These are phyloP conservation scores for Phytophthora pseudosyringae DNA, from an alignment of 352 stramenopile genomes.

Conservation along the genomic window DNA sequence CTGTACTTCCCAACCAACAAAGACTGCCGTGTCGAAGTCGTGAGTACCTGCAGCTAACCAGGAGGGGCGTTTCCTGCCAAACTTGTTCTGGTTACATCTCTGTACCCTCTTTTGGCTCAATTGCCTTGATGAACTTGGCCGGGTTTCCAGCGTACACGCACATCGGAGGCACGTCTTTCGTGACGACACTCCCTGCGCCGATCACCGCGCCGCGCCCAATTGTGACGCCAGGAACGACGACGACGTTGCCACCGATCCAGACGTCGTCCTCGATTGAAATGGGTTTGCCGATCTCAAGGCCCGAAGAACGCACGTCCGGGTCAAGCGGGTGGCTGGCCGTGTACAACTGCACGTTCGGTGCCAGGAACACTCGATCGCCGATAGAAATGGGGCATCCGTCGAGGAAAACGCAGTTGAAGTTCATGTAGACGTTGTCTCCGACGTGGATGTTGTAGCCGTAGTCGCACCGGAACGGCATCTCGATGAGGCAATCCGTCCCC, in stretches of 20 bases:
- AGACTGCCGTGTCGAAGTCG: too few relatives aligned
- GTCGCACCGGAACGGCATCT: slow-evolving; percentile 89
- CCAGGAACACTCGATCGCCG: slow-evolving; percentile 80
- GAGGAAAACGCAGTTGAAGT: slow-evolving; percentile 89
- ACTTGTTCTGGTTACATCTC: too few relatives aligned
- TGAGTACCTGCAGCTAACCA: too few relatives aligned
- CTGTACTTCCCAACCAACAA: too few relatives aligned
- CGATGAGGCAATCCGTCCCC: slow-evolving; percentile 42
- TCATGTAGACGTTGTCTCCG: slow-evolving; percentile 80
- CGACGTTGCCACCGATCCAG: slow-evolving; percentile 83
- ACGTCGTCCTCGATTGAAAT: slow-evolving; percentile 88
- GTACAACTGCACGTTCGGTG: slow-evolving; percentile 79
- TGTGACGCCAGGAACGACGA: slow-evolving; percentile 70
- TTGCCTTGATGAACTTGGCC: slow-evolving; percentile 77
- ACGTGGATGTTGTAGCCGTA: not conserved
- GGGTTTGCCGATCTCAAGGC: slow-evolving; percentile 67
- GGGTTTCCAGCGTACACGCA: slow-evolving; percentile 78
- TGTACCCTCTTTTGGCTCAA: too few relatives aligned
- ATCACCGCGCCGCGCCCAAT: slow-evolving; percentile 76
- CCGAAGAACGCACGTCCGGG: slow-evolving; percentile 41
- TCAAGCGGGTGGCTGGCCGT: slow-evolving; percentile 82
- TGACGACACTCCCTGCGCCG: slow-evolving; percentile 84
- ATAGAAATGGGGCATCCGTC: slow-evolving; percentile 84
- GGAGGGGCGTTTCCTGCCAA: too few relatives aligned
- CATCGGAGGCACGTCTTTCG: slow-evolving; percentile 72